These are phyloP conservation scores for Polytrichum commune DNA, from an alignment of 225 moss, liverwort and hornwort genomes.

Conservation along the genomic window DNA sequence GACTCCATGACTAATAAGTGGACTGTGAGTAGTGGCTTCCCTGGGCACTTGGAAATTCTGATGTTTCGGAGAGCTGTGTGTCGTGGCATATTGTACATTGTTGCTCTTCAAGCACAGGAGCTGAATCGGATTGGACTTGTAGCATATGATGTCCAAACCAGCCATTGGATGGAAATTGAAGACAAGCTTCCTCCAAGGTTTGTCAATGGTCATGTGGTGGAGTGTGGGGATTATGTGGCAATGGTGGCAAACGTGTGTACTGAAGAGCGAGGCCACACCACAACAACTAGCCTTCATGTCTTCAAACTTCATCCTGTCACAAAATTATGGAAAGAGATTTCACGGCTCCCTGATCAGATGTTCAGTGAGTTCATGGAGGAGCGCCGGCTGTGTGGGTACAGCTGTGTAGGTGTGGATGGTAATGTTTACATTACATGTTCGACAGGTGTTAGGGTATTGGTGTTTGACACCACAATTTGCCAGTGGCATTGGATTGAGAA, in stretches of 20 bases:
- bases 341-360: conserved; percentile 1
- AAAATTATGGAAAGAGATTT: conserved; percentile 1
- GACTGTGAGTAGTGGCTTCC: conserved; percentile 6
- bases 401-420: conserved; percentile 14
- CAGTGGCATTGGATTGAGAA: conserved; percentile 11
- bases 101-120: background rate
- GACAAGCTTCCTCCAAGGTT: background rate
- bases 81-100: conserved; percentile 2
- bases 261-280: background rate
- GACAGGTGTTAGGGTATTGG: conserved; percentile 6
- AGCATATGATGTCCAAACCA: conserved; percentile 3
- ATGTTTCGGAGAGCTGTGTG: conserved; percentile 8
- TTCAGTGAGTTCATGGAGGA: conserved; percentile 10
- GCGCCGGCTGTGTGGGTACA: conserved; percentile 5
- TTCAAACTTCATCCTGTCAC: background rate
- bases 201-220: conserved; percentile 11
- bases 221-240: conserved; percentile 7
- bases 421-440: conserved; percentile 6
- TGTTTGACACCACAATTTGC: conserved; percentile 2
- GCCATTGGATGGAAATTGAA: conserved; percentile 3
- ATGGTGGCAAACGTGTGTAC: conserved; percentile 8
- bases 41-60: background rate
- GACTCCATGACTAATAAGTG: conserved; percentile 13
- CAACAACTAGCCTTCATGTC: background rate
- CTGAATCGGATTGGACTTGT: conserved; percentile 6